Percentiles rank a stretch among this genome's conserved stretches.
Conservation (phyloP, 148 eudicot genomes). For the Vaccinium darrowii region DNA sequence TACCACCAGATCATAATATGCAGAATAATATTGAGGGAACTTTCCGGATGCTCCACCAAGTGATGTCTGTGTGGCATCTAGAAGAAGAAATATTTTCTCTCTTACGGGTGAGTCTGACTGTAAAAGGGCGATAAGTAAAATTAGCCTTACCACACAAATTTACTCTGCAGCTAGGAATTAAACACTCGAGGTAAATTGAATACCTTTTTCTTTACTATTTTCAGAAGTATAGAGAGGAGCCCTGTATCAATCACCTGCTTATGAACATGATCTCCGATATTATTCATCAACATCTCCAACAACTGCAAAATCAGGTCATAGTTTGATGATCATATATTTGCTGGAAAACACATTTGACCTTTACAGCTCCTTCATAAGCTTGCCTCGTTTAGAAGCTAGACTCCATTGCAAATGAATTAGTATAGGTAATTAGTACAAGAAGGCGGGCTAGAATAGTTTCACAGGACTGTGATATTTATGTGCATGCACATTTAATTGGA, state of each 20-base stretch:
- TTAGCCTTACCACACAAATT: neutral
- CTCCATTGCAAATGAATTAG: slow-evolving; percentile 8
- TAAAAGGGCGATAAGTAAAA: slow-evolving; percentile 20
- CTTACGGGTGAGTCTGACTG: slow-evolving; percentile 89
- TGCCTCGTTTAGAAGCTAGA: neutral
- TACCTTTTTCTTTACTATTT: slow-evolving; percentile 97
- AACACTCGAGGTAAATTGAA: neutral
- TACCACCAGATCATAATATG: slow-evolving; percentile 95
- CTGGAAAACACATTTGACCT: neutral
- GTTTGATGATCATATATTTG: neutral
- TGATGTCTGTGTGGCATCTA: slow-evolving; percentile 97
- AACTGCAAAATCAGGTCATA: slow-evolving; percentile 44
- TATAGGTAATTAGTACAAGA: neutral
- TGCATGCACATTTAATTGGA: neutral
- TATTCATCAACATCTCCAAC: slow-evolving; percentile 93
- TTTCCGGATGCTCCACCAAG: slow-evolving; percentile 84
- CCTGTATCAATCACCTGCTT: slow-evolving; percentile 86
- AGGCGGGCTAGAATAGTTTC: neutral
- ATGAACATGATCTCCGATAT: slow-evolving; percentile 91
- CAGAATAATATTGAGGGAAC: slow-evolving; percentile 88
- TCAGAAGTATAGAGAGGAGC: slow-evolving; percentile 70
- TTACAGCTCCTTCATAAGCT: slow-evolving; percentile 4
- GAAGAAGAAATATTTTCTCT: slow-evolving; percentile 90
- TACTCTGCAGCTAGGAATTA: neutral
- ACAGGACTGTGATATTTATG: neutral